Conservation (phyloP, 106 monocot species). For the Platanthera zijinensis region DNA sequence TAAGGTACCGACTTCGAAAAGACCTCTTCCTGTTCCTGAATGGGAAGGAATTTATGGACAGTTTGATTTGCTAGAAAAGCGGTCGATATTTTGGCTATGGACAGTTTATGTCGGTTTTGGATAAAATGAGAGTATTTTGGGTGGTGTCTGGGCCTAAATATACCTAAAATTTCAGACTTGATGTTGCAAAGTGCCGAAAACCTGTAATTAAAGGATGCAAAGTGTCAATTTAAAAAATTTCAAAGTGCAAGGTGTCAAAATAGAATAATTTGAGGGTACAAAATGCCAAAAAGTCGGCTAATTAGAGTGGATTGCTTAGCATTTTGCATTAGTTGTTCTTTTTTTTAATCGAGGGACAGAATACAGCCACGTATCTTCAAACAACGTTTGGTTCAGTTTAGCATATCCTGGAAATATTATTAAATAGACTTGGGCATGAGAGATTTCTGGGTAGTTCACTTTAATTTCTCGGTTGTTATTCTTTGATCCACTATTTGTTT, state of each 20-base stretch:
- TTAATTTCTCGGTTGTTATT: background rate
- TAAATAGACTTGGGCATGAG: background rate
- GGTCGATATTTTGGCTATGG: too few relatives aligned
- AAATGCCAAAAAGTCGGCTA: too few relatives aligned
- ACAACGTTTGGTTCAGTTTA: background rate
- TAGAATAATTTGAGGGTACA: too few relatives aligned
- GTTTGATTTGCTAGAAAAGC: background rate
- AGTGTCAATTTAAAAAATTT: too few relatives aligned
- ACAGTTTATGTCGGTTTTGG: too few relatives aligned
- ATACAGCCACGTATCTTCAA: background rate
- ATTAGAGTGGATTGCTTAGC: background rate
- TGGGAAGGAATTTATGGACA: background rate
- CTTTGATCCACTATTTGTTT: background rate
- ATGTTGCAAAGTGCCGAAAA: too few relatives aligned
- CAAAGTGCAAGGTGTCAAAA: too few relatives aligned
- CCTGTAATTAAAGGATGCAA: too few relatives aligned
- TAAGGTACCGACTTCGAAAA: conserved; percentile 20
- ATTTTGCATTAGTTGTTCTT: background rate
- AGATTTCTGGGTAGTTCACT: background rate
- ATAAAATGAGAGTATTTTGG: too few relatives aligned
- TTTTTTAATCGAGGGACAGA: too few relatives aligned
- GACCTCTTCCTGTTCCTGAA: background rate
- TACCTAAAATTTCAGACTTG: too few relatives aligned
- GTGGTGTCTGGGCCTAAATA: background rate
- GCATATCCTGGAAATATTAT: background rate